phyloP scores from a whole-genome alignment of 176 grass and related monocot species.

The Typha latifolia region DNA sequence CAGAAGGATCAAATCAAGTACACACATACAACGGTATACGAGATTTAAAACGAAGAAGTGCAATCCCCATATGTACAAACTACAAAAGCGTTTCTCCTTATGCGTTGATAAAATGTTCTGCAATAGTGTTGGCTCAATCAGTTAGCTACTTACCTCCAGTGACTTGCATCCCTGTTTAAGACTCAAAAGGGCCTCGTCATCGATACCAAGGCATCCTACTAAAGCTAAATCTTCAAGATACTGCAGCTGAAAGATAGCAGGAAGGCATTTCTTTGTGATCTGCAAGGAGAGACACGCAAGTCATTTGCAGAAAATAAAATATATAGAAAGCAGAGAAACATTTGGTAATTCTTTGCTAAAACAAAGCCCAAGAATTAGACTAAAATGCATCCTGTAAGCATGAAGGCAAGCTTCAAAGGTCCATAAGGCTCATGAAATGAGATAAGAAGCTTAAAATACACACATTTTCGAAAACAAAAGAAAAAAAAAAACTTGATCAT shows the following conservation, averaged over 20 bases:
- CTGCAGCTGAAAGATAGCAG: conserved; percentile 48
- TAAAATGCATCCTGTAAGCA: not conserved
- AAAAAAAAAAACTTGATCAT: not conserved
- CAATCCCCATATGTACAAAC: not conserved
- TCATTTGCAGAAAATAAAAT: not conserved
- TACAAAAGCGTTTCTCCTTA: not conserved
- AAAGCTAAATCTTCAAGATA: conserved; percentile 51
- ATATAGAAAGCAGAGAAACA: not conserved
- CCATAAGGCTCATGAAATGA: not conserved
- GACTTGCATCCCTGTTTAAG: conserved; percentile 57
- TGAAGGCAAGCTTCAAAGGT: not conserved
- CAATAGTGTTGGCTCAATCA: not conserved
- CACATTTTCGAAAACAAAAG: not conserved
- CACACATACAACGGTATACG: not conserved
- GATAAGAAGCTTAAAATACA: not conserved
- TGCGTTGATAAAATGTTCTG: not conserved
- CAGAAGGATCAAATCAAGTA: too few relatives aligned
- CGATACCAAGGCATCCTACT: conserved; percentile 49
- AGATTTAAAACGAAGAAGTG: not conserved
- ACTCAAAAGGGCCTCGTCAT: conserved; percentile 41
- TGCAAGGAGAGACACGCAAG: conserved; percentile 15
- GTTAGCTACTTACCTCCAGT: conserved; percentile 40
- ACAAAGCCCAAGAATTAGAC: not conserved
- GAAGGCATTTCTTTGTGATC: conserved; percentile 58
- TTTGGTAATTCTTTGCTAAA: not conserved